phyloP scores from a whole-genome alignment of 2,329 filamentous ascomycete species.

The Pseudomassariella vexata region DNA sequence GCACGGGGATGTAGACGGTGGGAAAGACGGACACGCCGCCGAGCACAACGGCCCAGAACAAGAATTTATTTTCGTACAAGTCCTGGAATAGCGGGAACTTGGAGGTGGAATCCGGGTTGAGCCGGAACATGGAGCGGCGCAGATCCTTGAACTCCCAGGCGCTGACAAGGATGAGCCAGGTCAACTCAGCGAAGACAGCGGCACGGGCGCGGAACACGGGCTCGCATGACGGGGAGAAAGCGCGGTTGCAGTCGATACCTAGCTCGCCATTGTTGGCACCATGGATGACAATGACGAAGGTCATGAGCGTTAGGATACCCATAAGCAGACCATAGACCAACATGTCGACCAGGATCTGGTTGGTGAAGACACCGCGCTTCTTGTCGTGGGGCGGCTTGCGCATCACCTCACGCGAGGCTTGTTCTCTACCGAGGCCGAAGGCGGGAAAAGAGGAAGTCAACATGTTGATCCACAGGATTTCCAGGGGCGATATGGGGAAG shows the following conservation, averaged over 20 bases:
- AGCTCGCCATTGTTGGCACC: constrained; percentile 51
- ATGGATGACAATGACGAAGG: constrained; percentile 61
- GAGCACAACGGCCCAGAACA: constrained; percentile 57
- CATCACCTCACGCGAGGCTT: constrained; percentile 64
- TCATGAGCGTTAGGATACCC: constrained; percentile 54
- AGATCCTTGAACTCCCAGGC: constrained; percentile 75
- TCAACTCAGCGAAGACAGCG: constrained; percentile 68
- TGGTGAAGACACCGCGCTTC: constrained; percentile 57
- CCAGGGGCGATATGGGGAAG: constrained; percentile 68
- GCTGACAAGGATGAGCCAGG: constrained; percentile 70
- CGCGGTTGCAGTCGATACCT: constrained; percentile 54
- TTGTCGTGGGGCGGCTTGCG: constrained; percentile 59
- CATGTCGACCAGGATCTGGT: constrained; percentile 62
- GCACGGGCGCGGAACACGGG: constrained; percentile 66
- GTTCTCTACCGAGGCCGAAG: constrained; percentile 72
- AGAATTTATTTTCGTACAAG: constrained; percentile 67
- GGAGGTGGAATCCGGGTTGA: constrained; percentile 56
- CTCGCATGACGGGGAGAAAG: constrained; percentile 48
- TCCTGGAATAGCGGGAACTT: constrained; percentile 63
- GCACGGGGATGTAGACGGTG: constrained; percentile 52
- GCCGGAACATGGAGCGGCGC: constrained; percentile 68
- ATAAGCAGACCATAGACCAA: constrained; percentile 65
- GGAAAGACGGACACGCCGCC: constrained; percentile 45
- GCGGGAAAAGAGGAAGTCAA: constrained; percentile 69
- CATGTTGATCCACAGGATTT: constrained; percentile 80